Evolutionary conservation across 345 rosid genomes (phyloP).

Genomic region (Toxicodendron radicans): DNA sequence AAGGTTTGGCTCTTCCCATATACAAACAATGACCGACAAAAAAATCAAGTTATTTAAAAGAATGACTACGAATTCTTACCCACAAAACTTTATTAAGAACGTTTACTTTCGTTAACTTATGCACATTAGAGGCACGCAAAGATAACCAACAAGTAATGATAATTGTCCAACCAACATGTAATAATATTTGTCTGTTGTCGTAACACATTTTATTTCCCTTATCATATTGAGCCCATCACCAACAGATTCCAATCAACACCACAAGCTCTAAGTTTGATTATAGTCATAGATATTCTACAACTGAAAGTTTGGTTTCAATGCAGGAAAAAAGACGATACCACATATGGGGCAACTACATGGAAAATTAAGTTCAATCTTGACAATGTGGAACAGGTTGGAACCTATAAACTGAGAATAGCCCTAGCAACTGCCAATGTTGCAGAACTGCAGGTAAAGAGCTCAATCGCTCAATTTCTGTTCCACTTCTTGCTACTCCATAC

Average conservation of each 20-base stretch:
- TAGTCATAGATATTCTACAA: too few species aligned
- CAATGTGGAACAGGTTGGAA: slow-evolving; percentile 15
- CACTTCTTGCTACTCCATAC: not conserved
- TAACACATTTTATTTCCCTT: too few species aligned
- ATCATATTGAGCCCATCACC: not conserved
- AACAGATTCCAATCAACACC: not conserved
- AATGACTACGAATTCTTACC: not conserved
- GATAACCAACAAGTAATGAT: too few species aligned
- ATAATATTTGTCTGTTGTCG: too few species aligned
- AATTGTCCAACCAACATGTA: too few species aligned
- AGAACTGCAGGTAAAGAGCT: slow-evolving; percentile 40
- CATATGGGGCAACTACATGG: slow-evolving; percentile 49
- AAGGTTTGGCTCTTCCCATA: slow-evolving; percentile 38
- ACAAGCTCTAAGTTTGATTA: not conserved
- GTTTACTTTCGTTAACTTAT: too few species aligned
- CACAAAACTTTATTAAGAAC: too few species aligned
- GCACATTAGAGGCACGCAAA: not conserved
- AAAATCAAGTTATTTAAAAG: too few species aligned
- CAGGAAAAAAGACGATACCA: slow-evolving; percentile 31
- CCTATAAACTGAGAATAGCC: slow-evolving; percentile 51
- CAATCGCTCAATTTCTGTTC: not conserved
- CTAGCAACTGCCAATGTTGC: slow-evolving; percentile 57
- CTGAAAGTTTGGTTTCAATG: not conserved
- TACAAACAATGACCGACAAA: not conserved
- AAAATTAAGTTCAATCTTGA: slow-evolving; percentile 51